phyloP scores from a whole-genome alignment of 148 eudicot genomes.

The Amaranthus palmeri region DNA sequence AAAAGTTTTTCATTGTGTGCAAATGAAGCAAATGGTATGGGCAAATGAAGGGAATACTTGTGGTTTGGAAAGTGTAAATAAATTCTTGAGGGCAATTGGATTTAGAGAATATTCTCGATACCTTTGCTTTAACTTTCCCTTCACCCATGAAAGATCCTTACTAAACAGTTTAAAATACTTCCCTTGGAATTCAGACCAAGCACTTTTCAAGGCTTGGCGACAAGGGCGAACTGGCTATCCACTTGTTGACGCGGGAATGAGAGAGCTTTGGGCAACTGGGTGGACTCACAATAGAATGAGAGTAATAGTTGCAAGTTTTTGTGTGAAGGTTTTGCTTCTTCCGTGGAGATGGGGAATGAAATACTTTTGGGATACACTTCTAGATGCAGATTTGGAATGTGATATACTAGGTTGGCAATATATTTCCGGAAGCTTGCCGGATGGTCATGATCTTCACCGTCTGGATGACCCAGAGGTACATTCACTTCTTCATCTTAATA shows the following conservation, averaged over 20 bases:
- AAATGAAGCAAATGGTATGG: conserved; percentile 75
- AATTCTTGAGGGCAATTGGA: conserved; percentile 72
- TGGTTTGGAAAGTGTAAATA: conserved; percentile 59
- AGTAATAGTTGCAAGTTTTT: conserved; percentile 85
- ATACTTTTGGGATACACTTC: conserved; percentile 95
- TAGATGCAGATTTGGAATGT: conserved; percentile 92
- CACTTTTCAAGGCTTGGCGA: conserved; percentile 82
- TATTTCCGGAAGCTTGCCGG: conserved; percentile 94
- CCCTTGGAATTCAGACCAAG: conserved; percentile 74
- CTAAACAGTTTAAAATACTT: conserved; percentile 58
- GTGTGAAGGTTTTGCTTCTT: conserved; percentile 72
- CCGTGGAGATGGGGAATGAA: conserved; percentile 99
- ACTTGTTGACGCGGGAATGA: conserved; percentile 94
- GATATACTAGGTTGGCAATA: conserved; percentile 99
- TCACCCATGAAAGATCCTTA: conserved; percentile 81
- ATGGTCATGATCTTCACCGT: conserved; percentile 87
- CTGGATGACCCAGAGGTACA: conserved; percentile 86
- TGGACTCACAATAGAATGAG: conserved; percentile 89
- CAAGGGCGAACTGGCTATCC: conserved; percentile 98
- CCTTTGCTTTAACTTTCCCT: conserved; percentile 91
- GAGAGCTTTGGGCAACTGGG: conserved; percentile 99
- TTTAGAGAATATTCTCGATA: conserved; percentile 95
- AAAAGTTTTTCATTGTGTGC: conserved; percentile 64
- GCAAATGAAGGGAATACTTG: conserved; percentile 50
- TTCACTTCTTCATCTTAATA: not conserved